Evolutionary conservation across 148 eudicot genomes (phyloP).

Genomic region (Pharnaceum exiguum): DNA sequence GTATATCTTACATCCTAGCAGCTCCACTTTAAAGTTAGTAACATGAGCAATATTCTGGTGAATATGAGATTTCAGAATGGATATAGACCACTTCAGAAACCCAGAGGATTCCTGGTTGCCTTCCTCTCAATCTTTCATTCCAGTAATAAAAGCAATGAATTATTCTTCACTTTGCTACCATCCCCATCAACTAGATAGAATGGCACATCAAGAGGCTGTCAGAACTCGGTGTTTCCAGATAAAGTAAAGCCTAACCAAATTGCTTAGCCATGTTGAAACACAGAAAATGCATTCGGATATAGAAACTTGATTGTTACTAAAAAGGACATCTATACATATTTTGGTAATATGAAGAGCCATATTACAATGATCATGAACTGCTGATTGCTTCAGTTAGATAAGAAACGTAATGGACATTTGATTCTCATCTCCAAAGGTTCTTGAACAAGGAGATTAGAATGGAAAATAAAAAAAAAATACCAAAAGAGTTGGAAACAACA

Average conservation of each 20-base stretch:
- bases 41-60: no score
- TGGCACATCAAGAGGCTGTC: constrained; percentile 1
- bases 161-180: background rate
- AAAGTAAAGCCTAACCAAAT: background rate
- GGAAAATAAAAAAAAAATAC: background rate
- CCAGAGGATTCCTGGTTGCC: no score
- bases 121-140: no score
- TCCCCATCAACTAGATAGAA: constrained; percentile 1
- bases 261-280: background rate
- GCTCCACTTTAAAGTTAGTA: no score
- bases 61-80: no score
- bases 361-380: constrained; percentile 7
- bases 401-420: background rate
- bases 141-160: background rate
- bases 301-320: background rate
- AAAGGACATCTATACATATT: background rate
- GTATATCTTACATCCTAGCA: no score
- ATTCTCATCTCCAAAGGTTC: background rate
- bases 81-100: no score
- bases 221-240: no score
- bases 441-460: constrained; percentile 8
- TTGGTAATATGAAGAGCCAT: background rate
- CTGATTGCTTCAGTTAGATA: background rate
- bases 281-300: background rate
- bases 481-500: no score